Base-by-base conservation (phyloP, 306 rosid genomes). In the Astragalus membranaceus region DNA sequence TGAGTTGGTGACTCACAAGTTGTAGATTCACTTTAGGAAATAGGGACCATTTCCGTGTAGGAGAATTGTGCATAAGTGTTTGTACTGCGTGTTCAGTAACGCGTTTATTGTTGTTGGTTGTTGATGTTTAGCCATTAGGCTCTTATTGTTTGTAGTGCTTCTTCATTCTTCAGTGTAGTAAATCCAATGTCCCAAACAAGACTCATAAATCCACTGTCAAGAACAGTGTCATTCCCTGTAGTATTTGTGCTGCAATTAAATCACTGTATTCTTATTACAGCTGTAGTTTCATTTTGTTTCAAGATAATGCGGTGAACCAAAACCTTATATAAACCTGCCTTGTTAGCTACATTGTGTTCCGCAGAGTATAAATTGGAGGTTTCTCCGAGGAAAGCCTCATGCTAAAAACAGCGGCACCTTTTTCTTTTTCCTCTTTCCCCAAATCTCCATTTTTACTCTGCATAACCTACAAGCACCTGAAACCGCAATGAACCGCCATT, bases 51-150 rank as follows among this genome's bases (percentile, higher is more conserved):
- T 75, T 75, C 32, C 61, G 51, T 48, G 42, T 43, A 74, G 69
- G 73, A 77, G 73, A 77, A 60, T 79, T 83, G 90, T 90, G 90
- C 78, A 88, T 84, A 88, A 16, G 49, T 65, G 76, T 78, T 81
- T 78, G 75, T 65, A 60, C 66, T 56, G 76, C 72, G 68, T 75
- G 75, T 75, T 74, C 72, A 78, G 50, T 64, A 79, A 81, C 75
- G 73, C 56, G 5, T 81, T 75, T 62, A 81, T 72, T 83, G 73
- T 75, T 79, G 75, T 73, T 43, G 78, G 72, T 49, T 81, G 80
- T 76, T 69, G 59, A 73, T 82, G 66, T 43, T 78, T 78, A 42
- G 83, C 70, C 69, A 58, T 76, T 69, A 70, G 75, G 59, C 75
- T 67, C 70, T 69, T 49, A 72, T 82, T 78, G 75, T 68, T 77